A percentile compares a stretch with the other conserved stretches of the same genome.
Conservation (phyloP, 345 rosid species). For the Moricandia arvensis region DNA sequence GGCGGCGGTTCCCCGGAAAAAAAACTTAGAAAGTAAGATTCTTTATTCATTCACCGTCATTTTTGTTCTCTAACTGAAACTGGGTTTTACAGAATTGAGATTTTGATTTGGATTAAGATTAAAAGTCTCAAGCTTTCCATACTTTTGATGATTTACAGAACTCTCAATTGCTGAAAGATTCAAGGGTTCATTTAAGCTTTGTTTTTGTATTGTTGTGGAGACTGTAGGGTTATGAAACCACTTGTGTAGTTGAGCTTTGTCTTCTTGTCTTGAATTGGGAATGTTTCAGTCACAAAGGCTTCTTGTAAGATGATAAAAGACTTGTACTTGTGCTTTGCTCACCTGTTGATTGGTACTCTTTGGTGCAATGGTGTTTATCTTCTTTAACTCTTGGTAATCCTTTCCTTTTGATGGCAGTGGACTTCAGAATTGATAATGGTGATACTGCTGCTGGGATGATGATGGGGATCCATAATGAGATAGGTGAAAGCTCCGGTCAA, state of each 20-base stretch:
- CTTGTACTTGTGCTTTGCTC: background rate
- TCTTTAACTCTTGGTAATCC: background rate
- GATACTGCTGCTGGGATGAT: conserved; percentile 50
- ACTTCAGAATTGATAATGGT: conserved; percentile 57
- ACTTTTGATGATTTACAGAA: conserved; percentile 9
- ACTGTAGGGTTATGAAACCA: background rate
- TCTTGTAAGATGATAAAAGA: conserved; percentile 3
- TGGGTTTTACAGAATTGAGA: background rate
- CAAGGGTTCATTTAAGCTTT: background rate
- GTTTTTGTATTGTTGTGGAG: conserved; percentile 13
- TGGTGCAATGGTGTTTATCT: conserved; percentile 3
- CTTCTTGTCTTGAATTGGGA: background rate
- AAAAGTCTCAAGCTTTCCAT: background rate
- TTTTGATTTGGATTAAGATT: conserved; percentile 1
- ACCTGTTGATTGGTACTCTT: background rate
- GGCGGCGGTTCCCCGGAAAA: conserved; percentile 23
- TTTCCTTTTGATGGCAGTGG: conserved; percentile 61
- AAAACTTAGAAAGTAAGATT: conserved; percentile 27
- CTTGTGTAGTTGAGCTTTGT: conserved; percentile 23
- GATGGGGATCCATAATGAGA: conserved; percentile 42
- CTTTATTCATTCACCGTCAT: background rate
- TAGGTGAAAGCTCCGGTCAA: conserved; percentile 52
- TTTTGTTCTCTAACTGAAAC: background rate
- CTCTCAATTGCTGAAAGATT: background rate
- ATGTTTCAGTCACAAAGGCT: background rate